Percentiles rank a stretch among this genome's conserved stretches.
These are phyloP conservation scores for Talaromyces adpressus DNA, from an alignment of 495 filamentous ascomycete genomes.

Conservation along the genomic window DNA sequence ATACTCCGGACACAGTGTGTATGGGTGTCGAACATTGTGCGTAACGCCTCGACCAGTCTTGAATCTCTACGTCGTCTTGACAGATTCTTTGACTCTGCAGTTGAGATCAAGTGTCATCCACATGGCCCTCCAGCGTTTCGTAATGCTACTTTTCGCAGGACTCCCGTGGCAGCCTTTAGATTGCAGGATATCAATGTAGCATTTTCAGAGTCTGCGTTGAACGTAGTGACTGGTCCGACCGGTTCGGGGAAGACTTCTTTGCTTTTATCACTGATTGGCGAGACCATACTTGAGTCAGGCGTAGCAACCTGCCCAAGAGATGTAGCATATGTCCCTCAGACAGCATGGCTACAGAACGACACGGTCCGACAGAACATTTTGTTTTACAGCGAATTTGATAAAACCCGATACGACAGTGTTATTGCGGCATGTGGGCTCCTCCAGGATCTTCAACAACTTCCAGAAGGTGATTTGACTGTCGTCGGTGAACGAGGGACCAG, in stretches of 20 bases:
- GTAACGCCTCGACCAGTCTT: slow-evolving; percentile 28
- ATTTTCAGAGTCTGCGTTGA: slow-evolving; percentile 44
- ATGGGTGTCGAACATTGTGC: slow-evolving; percentile 30
- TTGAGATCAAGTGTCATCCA: slow-evolving; percentile 30
- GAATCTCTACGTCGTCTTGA: slow-evolving; percentile 42
- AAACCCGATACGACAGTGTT: slow-evolving; percentile 51
- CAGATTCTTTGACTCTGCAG: slow-evolving; percentile 34
- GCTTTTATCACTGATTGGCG: slow-evolving; percentile 62
- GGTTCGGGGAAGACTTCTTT: slow-evolving; percentile 60
- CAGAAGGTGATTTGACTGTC: slow-evolving; percentile 50
- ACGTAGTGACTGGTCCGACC: slow-evolving; percentile 45
- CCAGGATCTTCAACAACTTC: slow-evolving; percentile 47
- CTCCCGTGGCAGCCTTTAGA: slow-evolving; percentile 27
- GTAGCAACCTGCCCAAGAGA: slow-evolving; percentile 30
- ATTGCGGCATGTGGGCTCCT: slow-evolving; percentile 53
- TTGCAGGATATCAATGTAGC: slow-evolving; percentile 39
- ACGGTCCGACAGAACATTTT: slow-evolving; percentile 54
- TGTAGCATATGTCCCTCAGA: slow-evolving; percentile 48
- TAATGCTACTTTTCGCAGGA: slow-evolving; percentile 21
- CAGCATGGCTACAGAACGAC: slow-evolving; percentile 49
- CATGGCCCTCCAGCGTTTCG: slow-evolving; percentile 32
- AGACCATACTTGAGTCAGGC: slow-evolving; percentile 53
- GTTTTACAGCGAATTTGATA: slow-evolving; percentile 44
- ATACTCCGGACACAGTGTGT: slow-evolving; percentile 34
- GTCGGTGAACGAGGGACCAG: slow-evolving; percentile 59